A percentile compares a stretch with the other conserved stretches of the same genome.
phyloP scores from a whole-genome alignment of 2,329 filamentous ascomycete genomes.

The Leptographium procerum region DNA sequence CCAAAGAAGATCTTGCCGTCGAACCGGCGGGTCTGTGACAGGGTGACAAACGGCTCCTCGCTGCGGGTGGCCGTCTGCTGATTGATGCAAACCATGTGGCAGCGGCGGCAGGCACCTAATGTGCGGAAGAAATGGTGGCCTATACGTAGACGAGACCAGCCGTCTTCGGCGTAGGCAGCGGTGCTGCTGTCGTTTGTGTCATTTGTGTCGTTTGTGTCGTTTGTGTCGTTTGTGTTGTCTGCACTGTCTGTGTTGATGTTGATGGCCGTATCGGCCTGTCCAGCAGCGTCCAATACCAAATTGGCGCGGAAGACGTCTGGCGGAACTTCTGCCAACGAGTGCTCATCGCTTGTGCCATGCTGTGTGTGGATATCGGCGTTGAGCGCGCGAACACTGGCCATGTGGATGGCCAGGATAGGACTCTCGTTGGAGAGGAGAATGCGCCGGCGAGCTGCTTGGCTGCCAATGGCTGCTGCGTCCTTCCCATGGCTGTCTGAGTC shows the following conservation, averaged over 20 bases:
- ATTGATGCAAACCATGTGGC: constrained; percentile 93
- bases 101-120: constrained; percentile 74
- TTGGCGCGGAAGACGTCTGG: constrained; percentile 81
- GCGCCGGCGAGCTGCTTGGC: constrained; percentile 19
- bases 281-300: constrained; percentile 53
- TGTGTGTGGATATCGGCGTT: constrained; percentile 58
- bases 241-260: too few relatives aligned
- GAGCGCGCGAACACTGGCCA: constrained; percentile 65
- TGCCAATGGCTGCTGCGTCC: neutral
- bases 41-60: constrained; percentile 77
- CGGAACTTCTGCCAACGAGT: constrained; percentile 34
- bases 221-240: too few relatives aligned
- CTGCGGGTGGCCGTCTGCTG: constrained; percentile 67
- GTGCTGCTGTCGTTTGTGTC: neutral
- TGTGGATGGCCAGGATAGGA: constrained; percentile 75
- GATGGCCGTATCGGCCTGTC: too few relatives aligned
- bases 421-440: constrained; percentile 89
- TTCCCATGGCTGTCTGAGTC: constrained; percentile 30
- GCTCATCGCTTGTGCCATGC: constrained; percentile 34
- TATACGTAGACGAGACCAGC: constrained; percentile 59
- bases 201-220: too few relatives aligned
- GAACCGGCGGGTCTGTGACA: constrained; percentile 76
- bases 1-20: constrained; percentile 86
- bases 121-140: constrained; percentile 55
- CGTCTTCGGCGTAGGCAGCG: constrained; percentile 64